Percentiles rank a stretch among this genome's conserved stretches.
phyloP scores from a whole-genome alignment of 106 monocot species.

The Dendrobium chrysotoxum region DNA sequence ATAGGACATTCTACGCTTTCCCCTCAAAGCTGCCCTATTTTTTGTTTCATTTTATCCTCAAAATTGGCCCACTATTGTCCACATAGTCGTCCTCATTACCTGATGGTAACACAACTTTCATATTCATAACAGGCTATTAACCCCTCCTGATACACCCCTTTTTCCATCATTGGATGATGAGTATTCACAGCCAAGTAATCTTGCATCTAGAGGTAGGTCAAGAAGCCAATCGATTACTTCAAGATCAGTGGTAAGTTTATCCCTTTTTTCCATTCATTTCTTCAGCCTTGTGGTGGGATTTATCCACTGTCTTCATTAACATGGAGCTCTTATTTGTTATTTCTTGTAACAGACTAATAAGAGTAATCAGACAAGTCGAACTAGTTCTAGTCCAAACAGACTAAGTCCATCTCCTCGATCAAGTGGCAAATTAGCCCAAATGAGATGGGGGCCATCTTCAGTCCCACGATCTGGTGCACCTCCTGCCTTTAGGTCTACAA shows the following conservation, averaged over 20 bases:
- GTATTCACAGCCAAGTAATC: conserved; percentile 30
- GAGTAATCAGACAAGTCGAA: conserved; percentile 42
- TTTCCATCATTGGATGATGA: conserved; percentile 92
- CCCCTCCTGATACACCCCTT: conserved; percentile 96
- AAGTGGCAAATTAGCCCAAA: conserved; percentile 23
- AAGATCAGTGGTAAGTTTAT: conserved; percentile 39
- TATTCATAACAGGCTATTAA: conserved; percentile 64
- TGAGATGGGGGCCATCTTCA: conserved; percentile 56
- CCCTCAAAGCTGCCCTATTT: neutral
- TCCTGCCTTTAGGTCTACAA: conserved; percentile 24
- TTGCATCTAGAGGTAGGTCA: conserved; percentile 51
- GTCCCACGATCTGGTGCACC: conserved; percentile 49
- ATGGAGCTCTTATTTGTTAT: neutral
- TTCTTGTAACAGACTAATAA: conserved; percentile 36
- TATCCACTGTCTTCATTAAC: neutral
- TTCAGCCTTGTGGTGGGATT: neutral
- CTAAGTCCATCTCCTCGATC: conserved; percentile 76
- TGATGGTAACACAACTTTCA: neutral
- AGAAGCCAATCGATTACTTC: conserved; percentile 52
- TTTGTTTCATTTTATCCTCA: neutral
- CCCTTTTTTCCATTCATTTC: neutral
- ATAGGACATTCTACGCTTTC: neutral
- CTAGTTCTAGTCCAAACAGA: conserved; percentile 70
- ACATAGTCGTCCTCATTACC: neutral
- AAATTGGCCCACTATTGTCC: neutral